Percentiles rank a stretch among this genome's conserved stretches.
These are phyloP conservation scores for Entrophospora sp. DNA, from an alignment of 192 early-diverging fungal genomes.

Conservation along the genomic window DNA sequence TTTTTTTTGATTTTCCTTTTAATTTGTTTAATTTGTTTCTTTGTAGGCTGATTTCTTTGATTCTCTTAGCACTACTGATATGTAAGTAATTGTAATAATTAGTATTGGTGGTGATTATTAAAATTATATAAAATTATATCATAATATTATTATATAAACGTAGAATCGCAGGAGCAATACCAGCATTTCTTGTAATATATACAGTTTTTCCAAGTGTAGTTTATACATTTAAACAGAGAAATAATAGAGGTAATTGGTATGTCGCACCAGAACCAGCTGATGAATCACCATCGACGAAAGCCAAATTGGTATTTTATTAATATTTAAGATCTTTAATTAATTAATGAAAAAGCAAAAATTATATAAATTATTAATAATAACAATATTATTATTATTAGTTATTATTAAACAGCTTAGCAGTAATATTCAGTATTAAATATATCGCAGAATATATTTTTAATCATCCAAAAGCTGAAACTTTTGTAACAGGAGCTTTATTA, in stretches of 20 bases:
- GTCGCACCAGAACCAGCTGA: slow-evolving; percentile 8
- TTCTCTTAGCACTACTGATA: slow-evolving; percentile 1
- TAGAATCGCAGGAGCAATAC: slow-evolving; percentile 16
- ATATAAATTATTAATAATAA: no score
- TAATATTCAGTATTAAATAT: slow-evolving; percentile 18
- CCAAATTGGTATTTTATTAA: slow-evolving; percentile 16
- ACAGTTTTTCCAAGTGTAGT: slow-evolving; percentile 14
- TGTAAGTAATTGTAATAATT: slow-evolving; percentile 9
- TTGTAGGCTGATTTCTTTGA: slow-evolving; percentile 2
- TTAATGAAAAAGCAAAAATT: not conserved
- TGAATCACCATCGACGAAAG: slow-evolving; percentile 15
- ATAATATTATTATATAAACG: not conserved
- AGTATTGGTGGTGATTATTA: no score
- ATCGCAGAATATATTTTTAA: slow-evolving; percentile 20
- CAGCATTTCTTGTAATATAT: slow-evolving; percentile 19
- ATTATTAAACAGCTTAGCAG: slow-evolving; percentile 15
- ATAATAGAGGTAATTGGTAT: slow-evolving; percentile 19
- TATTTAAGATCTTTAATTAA: not conserved
- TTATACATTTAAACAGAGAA: slow-evolving; percentile 9
- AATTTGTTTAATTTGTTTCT: not conserved
- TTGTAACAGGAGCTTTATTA: slow-evolving; percentile 19
- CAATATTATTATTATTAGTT: not conserved
- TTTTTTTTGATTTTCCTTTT: not conserved
- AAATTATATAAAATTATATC: not conserved
- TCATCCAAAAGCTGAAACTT: slow-evolving; percentile 13